Percentiles rank a stretch among this genome's conserved stretches.
phyloP scores from a whole-genome alignment of 495 filamentous ascomycete genomes.

The Sabuloglossum arenarium region DNA sequence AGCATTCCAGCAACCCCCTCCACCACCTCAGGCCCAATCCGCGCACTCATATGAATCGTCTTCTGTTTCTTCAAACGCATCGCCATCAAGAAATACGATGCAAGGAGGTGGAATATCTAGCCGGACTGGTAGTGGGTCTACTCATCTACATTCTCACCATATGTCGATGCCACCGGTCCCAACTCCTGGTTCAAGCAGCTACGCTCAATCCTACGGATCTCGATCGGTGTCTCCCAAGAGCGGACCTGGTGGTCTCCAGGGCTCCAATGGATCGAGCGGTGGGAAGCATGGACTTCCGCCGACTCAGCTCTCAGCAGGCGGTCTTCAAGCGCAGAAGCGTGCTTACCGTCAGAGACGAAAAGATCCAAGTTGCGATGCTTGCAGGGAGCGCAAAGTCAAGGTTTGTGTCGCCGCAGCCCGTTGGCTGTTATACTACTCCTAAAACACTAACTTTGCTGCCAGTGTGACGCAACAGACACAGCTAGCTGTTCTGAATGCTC shows the following conservation, averaged over 20 bases:
- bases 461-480: slow-evolving; percentile 93
- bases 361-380: slow-evolving; percentile 95
- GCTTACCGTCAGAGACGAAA: slow-evolving; percentile 90
- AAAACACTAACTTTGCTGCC: slow-evolving; percentile 1
- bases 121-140: slow-evolving; percentile 9
- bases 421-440: not conserved
- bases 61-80: slow-evolving; percentile 32
- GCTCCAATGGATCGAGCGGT: slow-evolving; percentile 13
- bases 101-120: slow-evolving; percentile 9
- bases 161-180: slow-evolving; percentile 4
- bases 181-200: not conserved
- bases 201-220: slow-evolving; percentile 6
- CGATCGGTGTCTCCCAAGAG: slow-evolving; percentile 8
- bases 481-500: slow-evolving; percentile 91
- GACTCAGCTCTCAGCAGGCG: slow-evolving; percentile 21
- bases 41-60: slow-evolving; percentile 29
- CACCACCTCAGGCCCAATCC: not conserved
- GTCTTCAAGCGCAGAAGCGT: slow-evolving; percentile 54
- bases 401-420: slow-evolving; percentile 16
- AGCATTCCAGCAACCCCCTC: not conserved
- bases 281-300: slow-evolving; percentile 12
- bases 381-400: slow-evolving; percentile 95
- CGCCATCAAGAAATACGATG: slow-evolving; percentile 17
- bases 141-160: slow-evolving; percentile 6
- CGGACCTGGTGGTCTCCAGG: slow-evolving; percentile 9